Base-by-base conservation (phyloP, 805 yeast species). In the Saccharomycopsis schoenii region DNA sequence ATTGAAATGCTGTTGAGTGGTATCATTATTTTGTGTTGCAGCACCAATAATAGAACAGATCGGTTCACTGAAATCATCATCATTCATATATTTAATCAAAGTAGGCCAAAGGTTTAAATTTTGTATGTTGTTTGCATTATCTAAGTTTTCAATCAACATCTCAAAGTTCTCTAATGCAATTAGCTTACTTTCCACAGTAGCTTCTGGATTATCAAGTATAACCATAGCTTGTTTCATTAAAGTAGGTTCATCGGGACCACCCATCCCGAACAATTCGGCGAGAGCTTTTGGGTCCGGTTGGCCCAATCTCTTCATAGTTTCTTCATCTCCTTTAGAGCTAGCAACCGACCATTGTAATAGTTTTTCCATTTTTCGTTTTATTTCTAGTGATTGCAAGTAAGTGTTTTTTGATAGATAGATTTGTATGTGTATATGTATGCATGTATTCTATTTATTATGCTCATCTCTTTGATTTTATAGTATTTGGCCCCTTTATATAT, bases 121-220 rank as follows among this genome's bases (percentile, higher is more conserved):
- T 65, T 88, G 93, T 66, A 93, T 85, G 68, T 90, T 90, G 73
- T 93, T 92, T 25, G 98, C 98, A 71, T 94, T 94, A 72, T 94
- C 98, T 63, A 93, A 73, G 68, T 91, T 91, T 70, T 93, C 98
- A 57, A 94, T 86, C 58, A 93, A 76, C 93, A 92, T 90, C 71
- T 93, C 97, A 68, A 93, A 87, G 71, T 90, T 89, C 66, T 93
- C 97, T 63, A 91, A 80, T 0, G 97, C 96, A 9, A 82, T 80
- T 58, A 85, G 76, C 67, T 86, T 87, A 67, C 79, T 79, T 50
- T 87, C 93, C 24, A 81, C 67, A 8, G 80, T 80, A 2, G 83
- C 83, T 56, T 84, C 86, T 6, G 82, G 80, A 67, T 82, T 77
- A 1, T 73, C 68, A 4, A 88, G 82, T 10, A 87, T 84, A 5